Percentiles rank a stretch among this genome's conserved stretches.
Conservation (phyloP, 768 basidiomycete species). For the Hirschioporus abietinus region DNA sequence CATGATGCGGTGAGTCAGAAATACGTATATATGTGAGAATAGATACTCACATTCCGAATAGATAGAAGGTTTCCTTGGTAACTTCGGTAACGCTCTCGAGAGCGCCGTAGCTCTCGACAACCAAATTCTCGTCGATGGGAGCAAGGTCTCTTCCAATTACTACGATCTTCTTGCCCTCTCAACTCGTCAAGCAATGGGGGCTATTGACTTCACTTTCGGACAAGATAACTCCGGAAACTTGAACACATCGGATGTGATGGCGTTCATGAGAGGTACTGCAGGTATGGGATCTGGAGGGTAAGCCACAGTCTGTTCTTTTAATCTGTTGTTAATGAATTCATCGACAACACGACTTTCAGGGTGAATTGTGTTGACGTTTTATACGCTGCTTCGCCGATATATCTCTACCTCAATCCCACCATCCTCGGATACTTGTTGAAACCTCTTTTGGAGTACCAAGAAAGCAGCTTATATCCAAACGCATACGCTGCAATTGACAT, state of each 20-base stretch:
- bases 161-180: constrained; percentile 46
- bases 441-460: too few relatives aligned
- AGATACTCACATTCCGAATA: constrained; percentile 15
- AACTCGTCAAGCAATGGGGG: constrained; percentile 46
- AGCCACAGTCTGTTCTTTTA: constrained; percentile 16
- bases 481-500: too few relatives aligned
- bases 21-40: background rate
- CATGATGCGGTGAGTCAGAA: constrained; percentile 27
- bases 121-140: constrained; percentile 40
- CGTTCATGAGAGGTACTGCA: constrained; percentile 56
- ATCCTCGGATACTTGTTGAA: too few relatives aligned
- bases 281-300: constrained; percentile 53
- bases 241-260: constrained; percentile 45
- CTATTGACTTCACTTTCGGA: constrained; percentile 50
- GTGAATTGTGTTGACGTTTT: background rate
- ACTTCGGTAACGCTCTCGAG: constrained; percentile 38
- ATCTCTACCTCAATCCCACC: too few relatives aligned
- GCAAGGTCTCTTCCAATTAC: constrained; percentile 43
- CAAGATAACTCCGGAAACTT: constrained; percentile 39
- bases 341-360: background rate
- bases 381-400: too few relatives aligned
- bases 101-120: constrained; percentile 43
- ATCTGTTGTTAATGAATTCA: constrained; percentile 1
- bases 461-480: too few relatives aligned
- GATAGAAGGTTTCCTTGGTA: constrained; percentile 37